A percentile compares a stretch with the other conserved stretches of the same genome.
phyloP scores from a whole-genome alignment of 441 rosid genomes.

The Rhodomyrtus psidioides region DNA sequence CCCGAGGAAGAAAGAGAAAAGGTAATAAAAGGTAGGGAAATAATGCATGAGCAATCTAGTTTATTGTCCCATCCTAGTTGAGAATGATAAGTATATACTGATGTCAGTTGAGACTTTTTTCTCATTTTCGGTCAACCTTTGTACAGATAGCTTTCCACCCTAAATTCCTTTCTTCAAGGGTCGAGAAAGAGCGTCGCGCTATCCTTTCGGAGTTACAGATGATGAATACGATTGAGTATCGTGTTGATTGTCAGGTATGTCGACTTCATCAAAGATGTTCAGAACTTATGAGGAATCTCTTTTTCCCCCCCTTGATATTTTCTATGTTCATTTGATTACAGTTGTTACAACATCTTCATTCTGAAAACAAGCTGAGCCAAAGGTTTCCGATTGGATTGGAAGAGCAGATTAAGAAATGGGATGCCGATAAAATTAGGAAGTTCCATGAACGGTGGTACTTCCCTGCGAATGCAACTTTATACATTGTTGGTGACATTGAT shows the following conservation, averaged over 20 bases:
- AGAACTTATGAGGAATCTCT: neutral
- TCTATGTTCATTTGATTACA: slow-evolving; percentile 25
- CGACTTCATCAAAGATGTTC: slow-evolving; percentile 12
- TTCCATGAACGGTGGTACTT: slow-evolving; percentile 99
- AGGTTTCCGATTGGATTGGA: slow-evolving; percentile 99
- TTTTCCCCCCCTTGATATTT: neutral
- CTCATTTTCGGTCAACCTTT: slow-evolving; percentile 1
- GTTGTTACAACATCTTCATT: slow-evolving; percentile 96
- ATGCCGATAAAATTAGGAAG: slow-evolving; percentile 95
- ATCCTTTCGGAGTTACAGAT: slow-evolving; percentile 98
- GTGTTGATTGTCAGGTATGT: slow-evolving; percentile 97
- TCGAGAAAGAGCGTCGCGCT: slow-evolving; percentile 98
- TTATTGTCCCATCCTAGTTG: neutral
- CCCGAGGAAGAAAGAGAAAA: neutral
- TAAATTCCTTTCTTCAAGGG: slow-evolving; percentile 88
- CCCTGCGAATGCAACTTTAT: slow-evolving; percentile 95
- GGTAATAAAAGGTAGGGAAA: neutral
- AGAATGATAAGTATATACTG: neutral
- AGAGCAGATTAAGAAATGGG: slow-evolving; percentile 99
- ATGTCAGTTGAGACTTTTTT: neutral
- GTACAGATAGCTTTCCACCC: slow-evolving; percentile 95
- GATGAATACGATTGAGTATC: slow-evolving; percentile 99
- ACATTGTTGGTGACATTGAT: slow-evolving; percentile 89
- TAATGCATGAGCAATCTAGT: neutral
- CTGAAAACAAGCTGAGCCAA: slow-evolving; percentile 97